Base-by-base conservation (phyloP, 2,329 filamentous ascomycete genomes). In the Fusarium compactum region DNA sequence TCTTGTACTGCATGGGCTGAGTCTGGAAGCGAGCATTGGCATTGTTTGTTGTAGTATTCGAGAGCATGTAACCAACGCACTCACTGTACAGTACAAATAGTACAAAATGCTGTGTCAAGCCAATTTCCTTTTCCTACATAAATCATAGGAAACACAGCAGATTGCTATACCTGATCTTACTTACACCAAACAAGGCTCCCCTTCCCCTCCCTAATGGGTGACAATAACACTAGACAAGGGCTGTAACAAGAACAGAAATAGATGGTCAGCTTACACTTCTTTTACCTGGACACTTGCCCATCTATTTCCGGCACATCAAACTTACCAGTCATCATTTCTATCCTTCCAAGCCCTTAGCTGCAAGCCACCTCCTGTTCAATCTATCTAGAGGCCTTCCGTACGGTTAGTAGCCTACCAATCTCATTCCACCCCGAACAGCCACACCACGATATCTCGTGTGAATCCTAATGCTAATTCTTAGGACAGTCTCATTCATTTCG, bases 11-110 rank as follows among this genome's bases (percentile, higher is more conserved):
- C 63, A 63, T 69, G 59, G 57, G 50, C 51, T 61, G 66, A 52
- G 41, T 47, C 62, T 66, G 25, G 63, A 70, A 68, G 68, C 68
- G 68, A 70, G 67, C 47, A 69, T 58, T 63, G 46, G 40, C 18
- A 45, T 67, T 44, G 56, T 40, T 67, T 57, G 51, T 32, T 30
- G 56, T 67, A 57, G 24, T 22, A 57, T 65, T 24, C 25, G 16
- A n/a, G n/a, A 47, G 45, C 34, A 38, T n/a, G 34, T 64, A 47
- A 41, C 38, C 38, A 63, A 52, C 59, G 18, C 25, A 46, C 18
- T 27, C 25, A 47, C 25, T 47, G 16, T 47, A 47, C 3, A 47
- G 45, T 47, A 47, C 45, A 38, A 38, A 58, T 24, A 15, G 20
- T 58, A 62, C 32, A 43, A n/a, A 43, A 62, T 48, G 62, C 44